Evolutionary conservation across 257 asterid genomes (phyloP), one percentile per base, ranked within the genome.

Genomic region (Verbascum thapsus): DNA sequence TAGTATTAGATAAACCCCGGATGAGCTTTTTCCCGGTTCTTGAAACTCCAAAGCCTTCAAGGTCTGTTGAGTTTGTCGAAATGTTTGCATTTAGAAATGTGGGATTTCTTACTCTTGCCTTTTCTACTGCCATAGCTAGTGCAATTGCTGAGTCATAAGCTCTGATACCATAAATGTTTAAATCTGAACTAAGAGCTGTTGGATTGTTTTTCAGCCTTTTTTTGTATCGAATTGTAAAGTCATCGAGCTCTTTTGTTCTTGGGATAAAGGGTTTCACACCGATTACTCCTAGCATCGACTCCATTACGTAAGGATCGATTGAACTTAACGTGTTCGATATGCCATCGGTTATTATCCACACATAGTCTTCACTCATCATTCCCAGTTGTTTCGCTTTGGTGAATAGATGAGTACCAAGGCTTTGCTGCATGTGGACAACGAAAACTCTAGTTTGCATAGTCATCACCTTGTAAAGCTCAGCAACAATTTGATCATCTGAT

Each of bases 371-470:
- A 16, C 68, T 60, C 78, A 72, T 76, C 82, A 76, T 77, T 30
- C 82, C 74, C 1, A 64, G 56, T 7, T 58, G 41, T 7, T 74
- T 71, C 0, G 76, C 80, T 48, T 53, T 68, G 30, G 64, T 19
- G 42, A 78, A 78, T 1, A 74, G 61, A 1, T 73, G 72, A 37
- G 80, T 42, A 7, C 61, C 78, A 0, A 74, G 68, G 0, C 20
- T 7, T 12, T 9, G 1, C 47, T 49, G 11, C 76, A 56, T 17
- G 49, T 76, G 83, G 26, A 74, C 78, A 0, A 81, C 22, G 61
- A 81, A 81, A 17, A 81, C 83, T 53, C 83, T 38, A 1, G 81
- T 78, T 10, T 78, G 77, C 81, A 72, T 81, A 0, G 67, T 64
- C 83, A 69, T 72, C 22, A 81, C 49, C 67, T 66, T 77, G 66